Base-by-base conservation (phyloP, 2,329 filamentous ascomycete species). In the Pseudocercospora vitis region DNA sequence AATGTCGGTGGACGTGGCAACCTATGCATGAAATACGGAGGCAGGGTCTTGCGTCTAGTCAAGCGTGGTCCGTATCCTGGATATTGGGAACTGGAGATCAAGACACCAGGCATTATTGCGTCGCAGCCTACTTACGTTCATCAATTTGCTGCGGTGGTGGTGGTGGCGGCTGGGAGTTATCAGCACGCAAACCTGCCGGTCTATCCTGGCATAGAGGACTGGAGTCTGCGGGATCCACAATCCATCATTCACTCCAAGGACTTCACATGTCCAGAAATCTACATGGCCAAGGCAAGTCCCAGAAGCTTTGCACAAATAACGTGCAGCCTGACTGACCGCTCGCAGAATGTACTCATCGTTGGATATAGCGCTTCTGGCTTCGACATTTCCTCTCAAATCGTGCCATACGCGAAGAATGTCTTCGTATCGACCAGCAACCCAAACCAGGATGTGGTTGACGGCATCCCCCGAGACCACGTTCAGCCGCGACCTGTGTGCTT, bases 321-420 rank as follows among this genome's bases (percentile, higher is more conserved):
- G 18, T 11, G n/a, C 21, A 4, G 37, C 18, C 24, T 24, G 39
- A 42, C 39, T 33, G 21, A 32, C 7, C 12, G 3, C 35, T 47
- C 3, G 4, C 24, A 59, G 56, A 53, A 37, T 23, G 56, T 57
- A 9, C 35, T 59, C n/a, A 56, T 59, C 9, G 26, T 56, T 9
- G 56, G 56, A 7, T 51, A 59, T 14, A 23, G 50, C 16, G 35
- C 56, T 12, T 53, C 50, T 9, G 56, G 53, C 29, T 54, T 44
- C 45, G 56, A 57, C 39, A 59, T 59, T n/a, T 51, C 50, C 11
- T 3, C 6, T 7, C 46, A 52, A 16, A 39, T 59, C 18, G 40
- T 33, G 3, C 6, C 7, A 19, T 18, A 26, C 3, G 48, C 50
- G 5, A 45, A 40, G 2, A 40, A 8, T 9, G 40, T 51, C 11